Percentiles rank a stretch among this genome's conserved stretches.
phyloP scores from a whole-genome alignment of 2,329 filamentous ascomycete genomes.

The Aspergillus hortae region DNA sequence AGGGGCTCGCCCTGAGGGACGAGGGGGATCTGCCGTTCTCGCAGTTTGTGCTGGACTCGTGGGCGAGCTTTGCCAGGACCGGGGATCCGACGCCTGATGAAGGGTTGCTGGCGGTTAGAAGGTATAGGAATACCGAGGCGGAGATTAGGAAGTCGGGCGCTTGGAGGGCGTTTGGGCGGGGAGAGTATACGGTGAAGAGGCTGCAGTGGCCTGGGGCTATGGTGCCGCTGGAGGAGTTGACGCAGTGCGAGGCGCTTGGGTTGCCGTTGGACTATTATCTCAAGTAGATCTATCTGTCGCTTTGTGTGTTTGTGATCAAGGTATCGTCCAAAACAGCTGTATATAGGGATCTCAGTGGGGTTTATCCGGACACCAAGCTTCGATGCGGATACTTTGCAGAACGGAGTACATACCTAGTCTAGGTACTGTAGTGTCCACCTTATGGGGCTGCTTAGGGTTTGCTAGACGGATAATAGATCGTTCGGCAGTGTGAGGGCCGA shows the following conservation, averaged over 20 bases:
- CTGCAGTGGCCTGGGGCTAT: slow-evolving; percentile 2
- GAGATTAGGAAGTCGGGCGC: not conserved
- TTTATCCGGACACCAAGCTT: no score
- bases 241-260: not conserved
- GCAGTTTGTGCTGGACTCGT: slow-evolving; percentile 22
- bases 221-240: not conserved
- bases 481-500: no score
- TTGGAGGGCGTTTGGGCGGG: not conserved
- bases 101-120: not conserved
- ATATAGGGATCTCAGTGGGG: no score
- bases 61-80: slow-evolving; percentile 19
- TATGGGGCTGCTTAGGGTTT: no score
- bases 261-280: not conserved
- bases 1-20: slow-evolving; percentile 16
- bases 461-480: no score
- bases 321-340: no score
- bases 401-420: no score
- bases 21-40: slow-evolving; percentile 18
- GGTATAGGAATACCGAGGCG: not conserved
- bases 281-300: no score
- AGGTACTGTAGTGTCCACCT: no score
- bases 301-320: no score
- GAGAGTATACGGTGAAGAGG: not conserved
- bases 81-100: slow-evolving; percentile 14
- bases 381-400: no score